phyloP scores from a whole-genome alignment of 192 early-diverging fungal genomes.

The Dimargaris xerosporica region DNA sequence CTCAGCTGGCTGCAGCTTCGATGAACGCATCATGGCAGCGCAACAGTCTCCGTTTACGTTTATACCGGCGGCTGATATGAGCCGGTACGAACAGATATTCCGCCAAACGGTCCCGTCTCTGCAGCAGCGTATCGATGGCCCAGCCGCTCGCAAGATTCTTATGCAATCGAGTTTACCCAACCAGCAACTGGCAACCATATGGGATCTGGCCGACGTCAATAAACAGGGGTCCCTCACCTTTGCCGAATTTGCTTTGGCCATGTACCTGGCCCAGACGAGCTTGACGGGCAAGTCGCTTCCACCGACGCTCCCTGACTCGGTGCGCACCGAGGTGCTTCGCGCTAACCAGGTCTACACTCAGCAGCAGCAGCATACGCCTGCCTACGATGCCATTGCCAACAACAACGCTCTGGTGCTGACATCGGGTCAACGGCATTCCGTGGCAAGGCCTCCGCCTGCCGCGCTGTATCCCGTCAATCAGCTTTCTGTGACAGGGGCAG shows the following conservation, averaged over 20 bases:
- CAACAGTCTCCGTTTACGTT: no score
- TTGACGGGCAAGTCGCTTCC: constrained; percentile 38
- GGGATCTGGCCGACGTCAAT: constrained; percentile 42
- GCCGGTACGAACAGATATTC: constrained; percentile 5
- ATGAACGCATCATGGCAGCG: no score
- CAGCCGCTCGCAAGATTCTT: constrained; percentile 38
- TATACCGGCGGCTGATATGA: neutral
- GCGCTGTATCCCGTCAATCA: neutral
- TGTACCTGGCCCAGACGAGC: constrained; percentile 44
- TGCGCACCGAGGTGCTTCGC: constrained; percentile 28
- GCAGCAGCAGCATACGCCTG: neutral
- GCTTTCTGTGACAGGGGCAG: neutral
- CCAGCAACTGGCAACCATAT: constrained; percentile 34
- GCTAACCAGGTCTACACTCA: constrained; percentile 17
- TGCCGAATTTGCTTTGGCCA: constrained; percentile 48
- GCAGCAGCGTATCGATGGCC: constrained; percentile 15
- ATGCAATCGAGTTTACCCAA: constrained; percentile 34
- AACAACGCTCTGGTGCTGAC: constrained; percentile 10
- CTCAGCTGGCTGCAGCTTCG: no score
- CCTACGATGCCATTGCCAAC: neutral
- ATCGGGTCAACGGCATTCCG: no score
- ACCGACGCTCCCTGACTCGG: constrained; percentile 28
- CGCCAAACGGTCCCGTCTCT: neutral
- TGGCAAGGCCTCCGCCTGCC: no score
- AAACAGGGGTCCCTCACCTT: constrained; percentile 32